Evolutionary conservation across 1,139 yeast genomes (phyloP).

Genomic region (Nematodospora anomalae): DNA sequence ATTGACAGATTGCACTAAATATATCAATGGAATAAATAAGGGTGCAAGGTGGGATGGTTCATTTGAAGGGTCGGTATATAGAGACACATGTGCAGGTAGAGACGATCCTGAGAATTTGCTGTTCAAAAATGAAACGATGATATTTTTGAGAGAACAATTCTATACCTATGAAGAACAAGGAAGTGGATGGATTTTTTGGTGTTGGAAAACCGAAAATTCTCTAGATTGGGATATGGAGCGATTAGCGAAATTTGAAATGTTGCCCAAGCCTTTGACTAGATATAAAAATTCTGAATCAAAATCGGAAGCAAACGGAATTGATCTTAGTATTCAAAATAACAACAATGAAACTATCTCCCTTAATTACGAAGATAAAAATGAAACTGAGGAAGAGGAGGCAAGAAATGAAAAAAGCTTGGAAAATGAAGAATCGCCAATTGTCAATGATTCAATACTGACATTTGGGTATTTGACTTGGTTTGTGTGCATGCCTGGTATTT

Average conservation of each 20-base stretch:
- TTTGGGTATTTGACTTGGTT: neutral
- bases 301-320: too few species aligned
- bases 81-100: conserved; percentile 22
- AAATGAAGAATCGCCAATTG: neutral
- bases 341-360: neutral
- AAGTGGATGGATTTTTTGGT: conserved; percentile 29
- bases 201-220: conserved; percentile 25
- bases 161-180: conserved; percentile 18
- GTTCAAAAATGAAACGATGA: conserved; percentile 17
- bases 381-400: neutral
- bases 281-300: neutral
- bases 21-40: conserved; percentile 26
- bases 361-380: neutral
- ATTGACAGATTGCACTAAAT: conserved; percentile 27
- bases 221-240: conserved; percentile 24
- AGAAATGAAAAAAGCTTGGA: neutral
- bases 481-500: neutral
- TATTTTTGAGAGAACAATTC: conserved; percentile 22
- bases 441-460: neutral
- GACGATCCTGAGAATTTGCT: conserved; percentile 17
- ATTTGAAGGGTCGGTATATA: conserved; percentile 9
- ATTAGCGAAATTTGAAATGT: conserved; percentile 9
- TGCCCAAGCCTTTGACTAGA: conserved; percentile 13
- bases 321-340: too few species aligned
- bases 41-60: conserved; percentile 27